phyloP scores from a whole-genome alignment of 352 stramenopile genomes.

The Phytophthora litchii region DNA sequence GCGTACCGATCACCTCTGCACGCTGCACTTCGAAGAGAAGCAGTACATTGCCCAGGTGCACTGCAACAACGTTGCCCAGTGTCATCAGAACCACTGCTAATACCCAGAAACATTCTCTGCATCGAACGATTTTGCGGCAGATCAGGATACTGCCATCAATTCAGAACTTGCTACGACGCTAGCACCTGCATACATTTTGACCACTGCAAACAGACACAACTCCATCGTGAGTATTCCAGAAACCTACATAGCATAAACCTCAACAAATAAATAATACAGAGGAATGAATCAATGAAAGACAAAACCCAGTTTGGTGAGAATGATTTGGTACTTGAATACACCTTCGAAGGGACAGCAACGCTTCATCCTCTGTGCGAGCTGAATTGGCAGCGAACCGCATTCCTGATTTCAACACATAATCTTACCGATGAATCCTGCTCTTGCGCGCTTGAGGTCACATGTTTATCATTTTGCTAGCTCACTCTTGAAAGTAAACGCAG shows the following conservation, averaged over 20 bases:
- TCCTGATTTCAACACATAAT: conserved; percentile 21
- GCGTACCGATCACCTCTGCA: conserved; percentile 58
- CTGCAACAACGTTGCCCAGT: conserved; percentile 21
- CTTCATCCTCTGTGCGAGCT: conserved; percentile 5
- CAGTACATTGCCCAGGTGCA: conserved; percentile 38
- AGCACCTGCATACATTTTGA: conserved; percentile 25
- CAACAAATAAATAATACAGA: conserved; percentile 23
- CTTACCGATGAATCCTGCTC: conserved; percentile 17
- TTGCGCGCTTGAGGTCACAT: conserved; percentile 15
- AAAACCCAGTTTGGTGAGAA: not conserved
- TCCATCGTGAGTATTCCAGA: conserved; percentile 27
- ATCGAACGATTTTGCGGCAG: conserved; percentile 25
- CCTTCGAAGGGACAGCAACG: conserved; percentile 8
- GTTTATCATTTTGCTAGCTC: conserved; percentile 17
- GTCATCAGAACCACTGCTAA: conserved; percentile 34
- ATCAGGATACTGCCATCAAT: conserved; percentile 23
- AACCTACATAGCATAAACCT: conserved; percentile 12
- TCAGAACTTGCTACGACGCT: conserved; percentile 20
- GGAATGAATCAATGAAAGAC: conserved; percentile 24
- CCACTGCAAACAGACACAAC: conserved; percentile 18
- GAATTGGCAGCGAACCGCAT: conserved; percentile 6
- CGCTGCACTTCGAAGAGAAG: conserved; percentile 55
- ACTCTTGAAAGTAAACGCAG: conserved; percentile 27
- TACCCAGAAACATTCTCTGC: conserved; percentile 5
- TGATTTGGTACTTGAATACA: conserved; percentile 29